These are phyloP conservation scores for Scheffersomyces ergatensis DNA, from an alignment of 805 yeast species.

Conservation along the genomic window DNA sequence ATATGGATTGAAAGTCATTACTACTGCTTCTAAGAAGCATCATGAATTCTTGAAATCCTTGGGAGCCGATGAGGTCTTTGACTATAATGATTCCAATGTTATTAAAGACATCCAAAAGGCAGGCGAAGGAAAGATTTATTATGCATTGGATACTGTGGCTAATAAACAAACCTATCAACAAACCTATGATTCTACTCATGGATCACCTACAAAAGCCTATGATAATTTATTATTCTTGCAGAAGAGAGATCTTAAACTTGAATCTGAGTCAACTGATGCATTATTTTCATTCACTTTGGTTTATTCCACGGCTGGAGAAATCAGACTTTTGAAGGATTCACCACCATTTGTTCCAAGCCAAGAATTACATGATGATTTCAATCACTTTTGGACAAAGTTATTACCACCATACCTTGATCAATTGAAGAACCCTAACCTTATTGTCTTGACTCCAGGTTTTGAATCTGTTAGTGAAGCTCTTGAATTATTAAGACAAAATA, in stretches of 20 bases:
- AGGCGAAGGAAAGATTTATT: conserved; percentile 20
- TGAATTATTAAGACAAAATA: conserved; percentile 30
- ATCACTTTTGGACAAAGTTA: conserved; percentile 19
- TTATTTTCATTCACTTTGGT: conserved; percentile 10
- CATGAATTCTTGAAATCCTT: conserved; percentile 35
- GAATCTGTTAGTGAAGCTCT: conserved; percentile 35
- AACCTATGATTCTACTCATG: conserved; percentile 15
- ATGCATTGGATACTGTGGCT: conserved; percentile 32
- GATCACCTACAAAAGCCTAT: conserved; percentile 13
- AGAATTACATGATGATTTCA: conserved; percentile 9
- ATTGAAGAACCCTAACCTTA: conserved; percentile 18
- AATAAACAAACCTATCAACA: conserved; percentile 10
- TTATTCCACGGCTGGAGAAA: conserved; percentile 13
- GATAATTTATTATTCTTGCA: conserved; percentile 17
- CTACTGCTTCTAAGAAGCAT: conserved; percentile 50
- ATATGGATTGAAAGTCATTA: conserved; percentile 28
- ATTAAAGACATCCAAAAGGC: conserved; percentile 38
- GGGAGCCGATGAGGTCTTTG: conserved; percentile 54
- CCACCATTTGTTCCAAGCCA: conserved; percentile 5
- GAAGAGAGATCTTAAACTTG: conserved; percentile 6
- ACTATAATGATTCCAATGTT: conserved; percentile 47
- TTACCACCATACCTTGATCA: conserved; percentile 15
- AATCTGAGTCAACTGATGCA: conserved; percentile 8
- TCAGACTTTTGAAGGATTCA: conserved; percentile 8
- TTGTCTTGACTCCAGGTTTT: conserved; percentile 25